Base-by-base conservation (phyloP, 208 protist genomes). In the Trypanosoma rangeli region DNA sequence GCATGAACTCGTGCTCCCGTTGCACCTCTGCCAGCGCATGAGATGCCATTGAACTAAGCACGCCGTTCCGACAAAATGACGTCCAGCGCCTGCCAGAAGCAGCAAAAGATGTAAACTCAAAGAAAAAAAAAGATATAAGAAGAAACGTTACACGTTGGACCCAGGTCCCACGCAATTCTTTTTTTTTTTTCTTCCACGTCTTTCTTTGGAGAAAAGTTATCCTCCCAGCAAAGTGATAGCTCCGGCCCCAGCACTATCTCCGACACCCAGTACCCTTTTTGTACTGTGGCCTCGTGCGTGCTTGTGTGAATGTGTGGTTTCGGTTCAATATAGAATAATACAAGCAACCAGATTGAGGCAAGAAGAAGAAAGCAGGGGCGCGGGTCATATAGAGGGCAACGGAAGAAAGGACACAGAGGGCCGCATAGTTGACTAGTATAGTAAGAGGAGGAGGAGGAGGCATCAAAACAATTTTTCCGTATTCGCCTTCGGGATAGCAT, bases 1-100 rank as follows among this genome's bases (percentile, higher is more conserved):
- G 62, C 73, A 86, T 71, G 28, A 86, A 76, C 56, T 92, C 73
- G 31, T 74, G 53, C 46, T 78, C 71, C 26, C 74, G 42, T 33
- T 76, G 68, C 70, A 15, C 64, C 76, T 59, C 63, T 5, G 70
- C 52, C 33, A 73, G 1, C 26, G 49, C n/a, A 3, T 48, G 50
- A 55, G 48, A 61, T 46, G 72, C 10, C 61, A 65, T 60, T 3
- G 13, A 20, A 57, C 62, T 15, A 15, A 33, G 28, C n/a, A 52
- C 44, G 18, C 29, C 10, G 16, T 1, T 0, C 22, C 52, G 10
- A 54, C 0, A 48, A 68, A 68, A 42, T 31, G 4, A 22, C 9
- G 55, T 22, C 18, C 20, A 68, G 58, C 22, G n/a, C 44, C 29
- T 5, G 9, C 9, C 56, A 44, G 1, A 22, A 1, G 10, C 46